Percentiles rank a stretch among this genome's conserved stretches.
phyloP scores from a whole-genome alignment of 805 yeast species.

The Alloascoidea africana region DNA sequence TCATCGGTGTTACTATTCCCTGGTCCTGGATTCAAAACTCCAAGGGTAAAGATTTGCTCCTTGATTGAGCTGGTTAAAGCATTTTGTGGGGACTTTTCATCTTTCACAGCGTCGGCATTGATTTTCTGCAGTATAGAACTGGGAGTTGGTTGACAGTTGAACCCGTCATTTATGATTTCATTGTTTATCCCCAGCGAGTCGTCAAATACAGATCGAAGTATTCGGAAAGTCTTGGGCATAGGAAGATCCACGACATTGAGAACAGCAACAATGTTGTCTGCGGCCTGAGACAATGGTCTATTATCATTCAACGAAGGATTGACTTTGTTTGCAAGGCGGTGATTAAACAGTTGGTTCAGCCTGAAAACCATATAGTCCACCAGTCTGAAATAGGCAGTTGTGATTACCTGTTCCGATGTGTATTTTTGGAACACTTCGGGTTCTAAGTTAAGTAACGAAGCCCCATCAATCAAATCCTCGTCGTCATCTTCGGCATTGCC shows the following conservation, averaged over 20 bases:
- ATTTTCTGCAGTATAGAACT: background rate
- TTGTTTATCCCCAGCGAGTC: conserved; percentile 19
- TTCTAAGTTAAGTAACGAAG: conserved; percentile 21
- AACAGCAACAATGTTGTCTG: conserved; percentile 16
- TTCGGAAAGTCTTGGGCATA: conserved; percentile 9
- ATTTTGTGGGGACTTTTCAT: background rate
- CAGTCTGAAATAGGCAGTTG: conserved; percentile 18
- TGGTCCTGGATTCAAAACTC: background rate
- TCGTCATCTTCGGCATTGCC: conserved; percentile 16
- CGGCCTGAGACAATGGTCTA: conserved; percentile 8
- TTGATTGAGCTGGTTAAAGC: background rate
- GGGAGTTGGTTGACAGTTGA: conserved; percentile 8
- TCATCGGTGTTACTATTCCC: background rate
- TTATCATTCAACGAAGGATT: too few species aligned
- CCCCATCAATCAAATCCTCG: conserved; percentile 22
- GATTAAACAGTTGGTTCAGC: conserved; percentile 19
- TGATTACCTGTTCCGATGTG: conserved; percentile 16
- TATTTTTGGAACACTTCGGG: conserved; percentile 13
- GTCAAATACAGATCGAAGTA: conserved; percentile 20
- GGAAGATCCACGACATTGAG: conserved; percentile 21
- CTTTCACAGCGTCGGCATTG: background rate
- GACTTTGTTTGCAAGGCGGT: too few species aligned
- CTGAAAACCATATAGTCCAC: conserved; percentile 17
- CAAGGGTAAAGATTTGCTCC: background rate
- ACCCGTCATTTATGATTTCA: conserved; percentile 22